Evolutionary conservation across 116 monocot species (phyloP).

Genomic region (Trichopus zeylanicus): DNA sequence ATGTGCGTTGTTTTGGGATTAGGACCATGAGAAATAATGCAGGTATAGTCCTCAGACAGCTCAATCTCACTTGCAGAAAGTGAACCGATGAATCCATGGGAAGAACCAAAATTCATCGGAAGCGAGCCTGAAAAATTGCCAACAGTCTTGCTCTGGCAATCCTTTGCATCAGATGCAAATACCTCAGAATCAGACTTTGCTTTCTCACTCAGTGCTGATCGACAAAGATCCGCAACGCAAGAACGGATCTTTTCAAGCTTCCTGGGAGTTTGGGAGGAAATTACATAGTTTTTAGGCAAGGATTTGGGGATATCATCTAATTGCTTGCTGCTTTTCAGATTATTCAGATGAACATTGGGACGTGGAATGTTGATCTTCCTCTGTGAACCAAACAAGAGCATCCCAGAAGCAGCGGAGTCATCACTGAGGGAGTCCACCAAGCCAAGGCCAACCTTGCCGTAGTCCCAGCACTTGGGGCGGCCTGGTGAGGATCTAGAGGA

Average conservation of each 20-base stretch:
- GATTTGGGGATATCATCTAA: slow-evolving; percentile 28
- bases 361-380: slow-evolving; percentile 35
- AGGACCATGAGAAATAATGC: slow-evolving; percentile 84
- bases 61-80: slow-evolving; percentile 79
- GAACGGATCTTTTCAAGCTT: slow-evolving; percentile 32
- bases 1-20: slow-evolving; percentile 96
- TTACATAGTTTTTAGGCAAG: slow-evolving; percentile 24
- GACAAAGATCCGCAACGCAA: no score
- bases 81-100: slow-evolving; percentile 32
- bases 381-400: slow-evolving; percentile 34
- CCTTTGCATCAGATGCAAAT: no score
- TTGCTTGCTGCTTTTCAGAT: slow-evolving; percentile 1
- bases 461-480: slow-evolving; percentile 68
- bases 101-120: slow-evolving; percentile 24
- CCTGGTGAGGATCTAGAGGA: slow-evolving; percentile 41
- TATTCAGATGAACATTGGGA: no score
- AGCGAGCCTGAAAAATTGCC: slow-evolving; percentile 23
- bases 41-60: slow-evolving; percentile 88
- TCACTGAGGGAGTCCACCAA: slow-evolving; percentile 59
- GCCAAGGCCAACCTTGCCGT: slow-evolving; percentile 64
- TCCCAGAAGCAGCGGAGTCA: slow-evolving; percentile 20
- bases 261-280: slow-evolving; percentile 1
- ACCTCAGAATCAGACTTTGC: no score
- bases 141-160: neutral
- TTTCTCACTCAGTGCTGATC: no score